Conservation (phyloP, 139 green algal species). For the Picochlorum sp. region DNA sequence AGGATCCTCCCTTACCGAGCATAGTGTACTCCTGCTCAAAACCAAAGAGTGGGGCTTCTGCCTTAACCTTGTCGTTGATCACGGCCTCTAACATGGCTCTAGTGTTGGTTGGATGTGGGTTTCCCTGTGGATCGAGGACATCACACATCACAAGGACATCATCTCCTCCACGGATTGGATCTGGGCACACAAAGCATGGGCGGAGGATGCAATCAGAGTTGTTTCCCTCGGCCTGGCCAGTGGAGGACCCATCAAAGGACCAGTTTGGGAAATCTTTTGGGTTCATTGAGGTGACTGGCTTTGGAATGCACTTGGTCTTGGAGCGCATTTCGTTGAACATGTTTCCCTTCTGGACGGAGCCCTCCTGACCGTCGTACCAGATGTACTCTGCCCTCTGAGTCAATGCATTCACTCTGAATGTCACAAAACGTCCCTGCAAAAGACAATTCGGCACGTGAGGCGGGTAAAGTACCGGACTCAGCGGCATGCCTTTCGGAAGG, state of each 20-base stretch:
- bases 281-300: conserved; percentile 50
- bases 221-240: conserved; percentile 80
- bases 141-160: conserved; percentile 89
- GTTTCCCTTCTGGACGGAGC: conserved; percentile 17
- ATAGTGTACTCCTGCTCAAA: conserved; percentile 93
- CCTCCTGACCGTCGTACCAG: conserved; percentile 70
- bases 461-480: too few relatives aligned
- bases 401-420: conserved; percentile 34
- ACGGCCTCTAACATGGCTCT: conserved; percentile 59
- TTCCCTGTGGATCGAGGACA: conserved; percentile 61
- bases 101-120: conserved; percentile 78
- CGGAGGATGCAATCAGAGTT: conserved; percentile 89
- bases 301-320: conserved; percentile 75
- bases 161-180: conserved; percentile 84
- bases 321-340: conserved; percentile 90
- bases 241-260: conserved; percentile 64
- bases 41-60: conserved; percentile 63
- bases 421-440: conserved; percentile 26
- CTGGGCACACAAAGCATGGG: conserved; percentile 63
- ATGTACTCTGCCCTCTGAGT: conserved; percentile 64
- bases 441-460: not conserved
- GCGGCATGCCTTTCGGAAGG: too few relatives aligned
- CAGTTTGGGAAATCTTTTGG: conserved; percentile 74
- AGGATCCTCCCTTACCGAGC: conserved; percentile 40
- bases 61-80: conserved; percentile 59